These are phyloP conservation scores for Penicillium aurantiogriseum DNA, from an alignment of 2,329 filamentous ascomycete species.

Conservation along the genomic window DNA sequence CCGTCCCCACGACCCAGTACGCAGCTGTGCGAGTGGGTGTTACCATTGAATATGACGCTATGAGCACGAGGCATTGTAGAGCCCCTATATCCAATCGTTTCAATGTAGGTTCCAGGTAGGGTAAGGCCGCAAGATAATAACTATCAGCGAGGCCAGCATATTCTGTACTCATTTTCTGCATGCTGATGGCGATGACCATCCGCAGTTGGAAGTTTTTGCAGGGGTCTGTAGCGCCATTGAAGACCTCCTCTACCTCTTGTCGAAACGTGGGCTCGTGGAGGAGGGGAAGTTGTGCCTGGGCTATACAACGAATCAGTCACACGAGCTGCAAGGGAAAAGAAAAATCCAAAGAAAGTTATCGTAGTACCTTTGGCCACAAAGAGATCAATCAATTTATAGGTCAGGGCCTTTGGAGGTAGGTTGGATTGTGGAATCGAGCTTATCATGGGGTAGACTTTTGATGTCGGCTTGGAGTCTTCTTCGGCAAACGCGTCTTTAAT, in stretches of 20 bases:
- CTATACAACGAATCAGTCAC: slow-evolving; percentile 48
- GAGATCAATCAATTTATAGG: slow-evolving; percentile 76
- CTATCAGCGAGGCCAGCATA: slow-evolving; percentile 94
- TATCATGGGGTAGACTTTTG: slow-evolving; percentile 85
- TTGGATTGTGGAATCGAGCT: slow-evolving; percentile 76
- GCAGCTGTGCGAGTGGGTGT: slow-evolving; percentile 90
- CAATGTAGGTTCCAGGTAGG: slow-evolving; percentile 77
- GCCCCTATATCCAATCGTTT: slow-evolving; percentile 87
- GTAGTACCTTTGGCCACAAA: slow-evolving; percentile 76
- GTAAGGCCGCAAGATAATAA: slow-evolving; percentile 88
- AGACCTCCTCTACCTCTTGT: slow-evolving; percentile 76
- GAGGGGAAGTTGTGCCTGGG: slow-evolving; percentile 82
- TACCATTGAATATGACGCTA: slow-evolving; percentile 86
- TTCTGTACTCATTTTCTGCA: slow-evolving; percentile 84
- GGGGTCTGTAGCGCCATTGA: slow-evolving; percentile 69
- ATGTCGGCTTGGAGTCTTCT: slow-evolving; percentile 65
- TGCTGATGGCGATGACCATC: slow-evolving; percentile 90
- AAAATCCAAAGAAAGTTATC: neutral
- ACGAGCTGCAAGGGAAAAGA: neutral
- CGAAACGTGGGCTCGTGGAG: slow-evolving; percentile 80
- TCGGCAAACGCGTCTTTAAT: slow-evolving; percentile 66
- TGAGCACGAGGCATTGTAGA: slow-evolving; percentile 81
- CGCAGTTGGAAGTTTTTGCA: slow-evolving; percentile 85
- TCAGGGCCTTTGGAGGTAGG: slow-evolving; percentile 71
- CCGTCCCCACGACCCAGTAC: slow-evolving; percentile 89